Percentiles rank a stretch among this genome's conserved stretches.
Evolutionary conservation across 768 basidiomycete species (phyloP).

Genomic region (Calocybe cyanea): DNA sequence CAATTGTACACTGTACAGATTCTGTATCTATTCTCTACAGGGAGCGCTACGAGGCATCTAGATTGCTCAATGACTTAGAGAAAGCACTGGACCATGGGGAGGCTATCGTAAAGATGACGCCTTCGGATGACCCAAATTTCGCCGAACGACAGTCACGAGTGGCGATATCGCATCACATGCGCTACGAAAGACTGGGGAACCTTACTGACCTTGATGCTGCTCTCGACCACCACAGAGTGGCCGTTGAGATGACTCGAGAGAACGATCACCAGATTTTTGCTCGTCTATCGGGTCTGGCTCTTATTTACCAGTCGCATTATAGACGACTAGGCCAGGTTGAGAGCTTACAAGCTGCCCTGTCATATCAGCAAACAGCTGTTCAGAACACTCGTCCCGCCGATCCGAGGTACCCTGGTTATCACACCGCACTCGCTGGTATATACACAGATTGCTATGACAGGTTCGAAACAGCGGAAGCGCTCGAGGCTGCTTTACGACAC

Average conservation of each 20-base stretch:
- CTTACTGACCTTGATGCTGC: constrained; percentile 11
- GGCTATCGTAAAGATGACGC: not conserved
- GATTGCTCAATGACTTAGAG: constrained; percentile 3
- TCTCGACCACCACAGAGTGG: not conserved
- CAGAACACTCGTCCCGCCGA: not conserved
- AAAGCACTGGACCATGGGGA: not conserved
- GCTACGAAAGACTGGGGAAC: not conserved
- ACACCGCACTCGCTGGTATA: not conserved
- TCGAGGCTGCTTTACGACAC: constrained; percentile 1
- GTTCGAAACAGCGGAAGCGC: not conserved
- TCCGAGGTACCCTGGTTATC: not conserved
- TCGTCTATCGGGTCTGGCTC: not conserved
- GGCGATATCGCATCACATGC: not conserved
- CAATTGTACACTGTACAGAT: constrained; percentile 13
- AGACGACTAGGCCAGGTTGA: not conserved
- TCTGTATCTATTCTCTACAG: constrained; percentile 8
- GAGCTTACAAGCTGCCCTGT: constrained; percentile 1
- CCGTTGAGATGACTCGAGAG: not conserved
- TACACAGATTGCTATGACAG: not conserved
- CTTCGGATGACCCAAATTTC: constrained; percentile 2
- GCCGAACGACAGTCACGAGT: too few relatives aligned
- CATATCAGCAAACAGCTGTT: not conserved
- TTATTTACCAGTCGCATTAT: constrained; percentile 2
- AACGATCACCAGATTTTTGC: constrained; percentile 1
- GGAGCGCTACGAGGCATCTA: constrained; percentile 4